A percentile compares a stretch with the other conserved stretches of the same genome.
phyloP scores from a whole-genome alignment of 148 eudicot genomes.

The Rhododendron ovatum region DNA sequence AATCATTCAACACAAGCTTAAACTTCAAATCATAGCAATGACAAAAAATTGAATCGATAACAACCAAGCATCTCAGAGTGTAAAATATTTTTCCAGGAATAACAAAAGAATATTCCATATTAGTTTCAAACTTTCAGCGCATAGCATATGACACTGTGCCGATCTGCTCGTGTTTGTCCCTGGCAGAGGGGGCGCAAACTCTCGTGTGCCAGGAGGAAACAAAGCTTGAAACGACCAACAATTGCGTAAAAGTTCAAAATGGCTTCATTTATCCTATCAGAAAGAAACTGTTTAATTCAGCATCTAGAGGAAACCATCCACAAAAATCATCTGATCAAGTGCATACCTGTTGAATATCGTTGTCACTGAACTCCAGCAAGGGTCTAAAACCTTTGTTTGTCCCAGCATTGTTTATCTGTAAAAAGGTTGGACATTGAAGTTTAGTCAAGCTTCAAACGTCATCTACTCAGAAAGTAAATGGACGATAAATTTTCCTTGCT shows the following conservation, averaged over 20 bases:
- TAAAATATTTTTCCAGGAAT: neutral
- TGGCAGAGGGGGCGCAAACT: neutral
- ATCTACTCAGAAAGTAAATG: neutral
- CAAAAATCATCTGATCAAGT: neutral
- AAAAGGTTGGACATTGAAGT: neutral
- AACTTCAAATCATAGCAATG: neutral
- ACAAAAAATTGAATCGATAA: neutral
- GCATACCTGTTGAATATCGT: conserved; percentile 83
- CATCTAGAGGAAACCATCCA: neutral
- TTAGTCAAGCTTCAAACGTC: neutral
- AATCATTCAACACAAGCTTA: neutral
- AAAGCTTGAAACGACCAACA: neutral
- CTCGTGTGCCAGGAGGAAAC: neutral
- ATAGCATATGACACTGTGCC: neutral
- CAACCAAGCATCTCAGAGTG: neutral
- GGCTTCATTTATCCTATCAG: neutral
- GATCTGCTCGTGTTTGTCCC: neutral
- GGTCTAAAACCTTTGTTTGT: conserved; percentile 99
- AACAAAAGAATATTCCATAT: neutral
- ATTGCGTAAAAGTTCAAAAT: neutral
- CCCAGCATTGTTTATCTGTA: conserved; percentile 97
- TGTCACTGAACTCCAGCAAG: conserved; percentile 81
- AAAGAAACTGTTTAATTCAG: neutral
- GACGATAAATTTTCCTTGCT: neutral
- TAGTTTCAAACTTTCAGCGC: neutral